Evolutionary conservation across 768 basidiomycete genomes (phyloP).

Genomic region (Hericium erinaceus): DNA sequence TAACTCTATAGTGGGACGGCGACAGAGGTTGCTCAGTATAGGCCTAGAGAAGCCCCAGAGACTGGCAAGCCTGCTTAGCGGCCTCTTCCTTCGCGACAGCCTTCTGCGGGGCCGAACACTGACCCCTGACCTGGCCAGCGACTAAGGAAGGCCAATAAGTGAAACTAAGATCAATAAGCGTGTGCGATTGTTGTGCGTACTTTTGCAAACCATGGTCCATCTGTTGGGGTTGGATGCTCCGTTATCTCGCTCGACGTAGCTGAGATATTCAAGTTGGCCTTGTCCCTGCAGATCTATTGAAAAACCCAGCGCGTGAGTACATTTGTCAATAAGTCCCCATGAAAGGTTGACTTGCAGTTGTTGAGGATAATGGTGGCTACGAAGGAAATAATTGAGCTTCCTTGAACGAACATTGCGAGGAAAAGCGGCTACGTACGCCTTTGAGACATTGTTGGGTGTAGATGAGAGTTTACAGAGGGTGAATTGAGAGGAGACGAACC

Average conservation of each 20-base stretch:
- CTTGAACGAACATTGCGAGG: no score
- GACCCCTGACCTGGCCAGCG: conserved; percentile 29
- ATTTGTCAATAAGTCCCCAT: background rate
- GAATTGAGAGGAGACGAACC: no score
- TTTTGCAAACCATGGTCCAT: conserved; percentile 5
- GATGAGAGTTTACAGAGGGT: no score
- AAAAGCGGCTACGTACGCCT: no score
- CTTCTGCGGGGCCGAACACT: conserved; percentile 35
- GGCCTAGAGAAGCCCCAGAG: conserved; percentile 8
- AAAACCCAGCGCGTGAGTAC: background rate
- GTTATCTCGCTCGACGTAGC: conserved; percentile 5
- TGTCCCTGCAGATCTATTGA: conserved; percentile 6
- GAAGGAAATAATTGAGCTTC: background rate
- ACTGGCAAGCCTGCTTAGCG: conserved; percentile 19
- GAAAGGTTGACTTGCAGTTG: conserved; percentile 4
- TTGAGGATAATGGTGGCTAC: conserved; percentile 11
- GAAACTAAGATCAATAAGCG: no score
- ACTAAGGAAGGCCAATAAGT: background rate
- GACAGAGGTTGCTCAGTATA: background rate
- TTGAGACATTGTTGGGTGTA: no score
- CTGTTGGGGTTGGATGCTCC: conserved; percentile 3
- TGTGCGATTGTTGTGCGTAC: conserved; percentile 14
- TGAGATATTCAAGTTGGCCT: background rate
- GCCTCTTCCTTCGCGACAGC: conserved; percentile 26
- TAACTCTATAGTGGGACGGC: no score